Evolutionary conservation across 345 rosid genomes (phyloP).

Genomic region (Ceriops decandra): DNA sequence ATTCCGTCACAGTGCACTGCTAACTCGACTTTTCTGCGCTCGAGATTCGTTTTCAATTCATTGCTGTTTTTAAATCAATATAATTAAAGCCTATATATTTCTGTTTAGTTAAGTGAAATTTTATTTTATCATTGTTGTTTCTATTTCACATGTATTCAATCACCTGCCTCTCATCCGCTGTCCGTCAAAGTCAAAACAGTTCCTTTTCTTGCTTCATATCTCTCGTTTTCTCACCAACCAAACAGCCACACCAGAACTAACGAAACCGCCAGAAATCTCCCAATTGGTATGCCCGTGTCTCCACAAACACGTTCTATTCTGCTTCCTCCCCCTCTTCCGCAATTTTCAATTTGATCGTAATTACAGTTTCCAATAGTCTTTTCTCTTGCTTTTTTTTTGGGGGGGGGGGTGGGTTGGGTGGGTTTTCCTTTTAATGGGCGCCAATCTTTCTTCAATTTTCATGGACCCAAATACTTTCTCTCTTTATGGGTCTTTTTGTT

Average conservation of each 20-base stretch:
- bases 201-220: not conserved
- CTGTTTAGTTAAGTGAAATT: too few species aligned
- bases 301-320: not conserved
- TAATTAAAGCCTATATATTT: too few species aligned
- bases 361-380: not conserved
- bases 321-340: not conserved
- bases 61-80: too few species aligned
- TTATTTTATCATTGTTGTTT: too few species aligned
- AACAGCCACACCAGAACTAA: conserved; percentile 4
- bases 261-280: not conserved
- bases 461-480: conserved; percentile 18
- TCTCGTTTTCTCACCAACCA: conserved; percentile 3
- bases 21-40: too few species aligned
- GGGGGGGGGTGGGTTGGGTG: too few species aligned
- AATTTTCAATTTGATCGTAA: not conserved
- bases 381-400: not conserved
- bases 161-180: not conserved
- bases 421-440: conserved; percentile 48
- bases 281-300: conserved; percentile 14
- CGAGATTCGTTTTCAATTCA: too few species aligned
- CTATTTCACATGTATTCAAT: too few species aligned
- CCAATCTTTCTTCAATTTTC: conserved; percentile 43
- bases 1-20: too few species aligned
- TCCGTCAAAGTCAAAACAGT: not conserved
- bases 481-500: conserved; percentile 5